phyloP scores from a whole-genome alignment of 805 yeast genomes.

The Zygosaccharomyces lentus region DNA sequence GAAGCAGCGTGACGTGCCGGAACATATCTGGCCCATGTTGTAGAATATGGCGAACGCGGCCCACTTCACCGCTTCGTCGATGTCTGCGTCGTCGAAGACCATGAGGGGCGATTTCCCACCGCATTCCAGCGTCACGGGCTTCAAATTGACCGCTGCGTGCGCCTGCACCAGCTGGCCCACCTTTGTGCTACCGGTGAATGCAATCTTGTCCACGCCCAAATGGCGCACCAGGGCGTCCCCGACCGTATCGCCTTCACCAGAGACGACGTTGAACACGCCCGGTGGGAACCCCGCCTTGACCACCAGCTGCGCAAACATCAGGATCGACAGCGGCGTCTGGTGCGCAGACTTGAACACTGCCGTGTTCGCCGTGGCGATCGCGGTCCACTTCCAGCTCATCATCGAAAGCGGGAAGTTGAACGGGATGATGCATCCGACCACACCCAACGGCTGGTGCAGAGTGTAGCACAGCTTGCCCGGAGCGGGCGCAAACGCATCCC shows the following conservation, averaged over 20 bases:
- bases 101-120: slow-evolving; percentile 51
- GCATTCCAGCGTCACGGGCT: slow-evolving; percentile 47
- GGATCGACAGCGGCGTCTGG: slow-evolving; percentile 46
- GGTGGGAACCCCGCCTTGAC: slow-evolving; percentile 46
- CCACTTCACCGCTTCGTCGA: slow-evolving; percentile 48
- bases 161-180: slow-evolving; percentile 44
- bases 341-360: slow-evolving; percentile 48
- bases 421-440: slow-evolving; percentile 49
- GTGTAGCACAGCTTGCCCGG: slow-evolving; percentile 51
- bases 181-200: slow-evolving; percentile 53
- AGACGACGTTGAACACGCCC: slow-evolving; percentile 46
- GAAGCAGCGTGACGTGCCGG: slow-evolving; percentile 58
- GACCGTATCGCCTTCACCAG: slow-evolving; percentile 43
- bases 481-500: slow-evolving; percentile 59
- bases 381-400: slow-evolving; percentile 49
- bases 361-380: slow-evolving; percentile 46
- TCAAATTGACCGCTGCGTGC: slow-evolving; percentile 42
- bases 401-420: slow-evolving; percentile 50
- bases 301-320: slow-evolving; percentile 41
- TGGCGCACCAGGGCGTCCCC: slow-evolving; percentile 47
- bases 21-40: slow-evolving; percentile 62
- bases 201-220: slow-evolving; percentile 45
- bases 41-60: slow-evolving; percentile 52
- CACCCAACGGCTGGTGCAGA: slow-evolving; percentile 51
- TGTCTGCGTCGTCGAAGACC: slow-evolving; percentile 45